A percentile compares a stretch with the other conserved stretches of the same genome.
phyloP scores from a whole-genome alignment of 1,139 yeast species.

The Taphrina betulina region DNA sequence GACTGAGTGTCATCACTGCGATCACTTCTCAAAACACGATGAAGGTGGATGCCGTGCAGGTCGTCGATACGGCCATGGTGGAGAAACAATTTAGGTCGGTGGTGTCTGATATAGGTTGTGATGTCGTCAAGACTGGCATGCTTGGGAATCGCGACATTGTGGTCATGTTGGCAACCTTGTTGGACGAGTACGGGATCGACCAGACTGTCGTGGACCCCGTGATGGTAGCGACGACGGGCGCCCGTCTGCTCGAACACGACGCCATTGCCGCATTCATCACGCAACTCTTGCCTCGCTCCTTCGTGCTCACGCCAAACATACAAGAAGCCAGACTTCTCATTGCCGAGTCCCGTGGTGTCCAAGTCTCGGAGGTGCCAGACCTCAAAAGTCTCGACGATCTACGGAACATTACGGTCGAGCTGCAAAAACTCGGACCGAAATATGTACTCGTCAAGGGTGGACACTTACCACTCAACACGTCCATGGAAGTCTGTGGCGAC shows the following conservation, averaged over 20 bases:
- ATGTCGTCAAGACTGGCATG: constrained; percentile 71
- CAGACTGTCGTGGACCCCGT: constrained; percentile 64
- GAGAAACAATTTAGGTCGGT: constrained; percentile 55
- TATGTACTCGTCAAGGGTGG: constrained; percentile 81
- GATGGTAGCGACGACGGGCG: constrained; percentile 34
- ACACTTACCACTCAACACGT: constrained; percentile 55
- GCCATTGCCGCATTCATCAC: constrained; percentile 53
- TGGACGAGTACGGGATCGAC: constrained; percentile 45
- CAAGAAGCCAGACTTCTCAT: constrained; percentile 59
- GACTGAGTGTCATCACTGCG: constrained; percentile 75
- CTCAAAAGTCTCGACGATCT: constrained; percentile 47
- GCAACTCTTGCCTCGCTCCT: constrained; percentile 56
- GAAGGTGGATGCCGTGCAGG: constrained; percentile 57
- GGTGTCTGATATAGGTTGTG: constrained; percentile 62
- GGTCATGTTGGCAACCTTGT: constrained; percentile 48
- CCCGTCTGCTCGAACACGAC: constrained; percentile 41
- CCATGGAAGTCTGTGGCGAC: constrained; percentile 37
- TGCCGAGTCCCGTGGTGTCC: constrained; percentile 39
- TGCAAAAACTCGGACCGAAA: constrained; percentile 52
- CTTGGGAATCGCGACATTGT: constrained; percentile 61
- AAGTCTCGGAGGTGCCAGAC: constrained; percentile 39
- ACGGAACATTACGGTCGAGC: constrained; percentile 48
- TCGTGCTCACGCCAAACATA: constrained; percentile 73
- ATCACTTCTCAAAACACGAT: constrained; percentile 74
- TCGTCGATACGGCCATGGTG: constrained; percentile 52